These are phyloP conservation scores for Fraxinus cuspidata DNA, from an alignment of 257 asterid genomes.

Conservation along the genomic window DNA sequence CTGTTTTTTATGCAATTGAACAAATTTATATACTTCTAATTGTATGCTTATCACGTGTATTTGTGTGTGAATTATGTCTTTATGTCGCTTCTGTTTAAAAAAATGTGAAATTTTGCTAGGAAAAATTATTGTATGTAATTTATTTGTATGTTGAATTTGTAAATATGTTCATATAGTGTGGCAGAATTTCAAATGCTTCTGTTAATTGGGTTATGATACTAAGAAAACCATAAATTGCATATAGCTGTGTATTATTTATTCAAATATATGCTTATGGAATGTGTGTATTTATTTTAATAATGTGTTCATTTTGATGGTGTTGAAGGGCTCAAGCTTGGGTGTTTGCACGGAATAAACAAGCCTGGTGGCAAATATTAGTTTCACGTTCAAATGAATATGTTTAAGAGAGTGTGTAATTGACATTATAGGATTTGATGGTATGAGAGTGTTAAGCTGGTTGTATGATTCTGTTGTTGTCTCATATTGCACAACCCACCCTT, in stretches of 20 bases:
- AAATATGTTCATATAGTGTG: background rate
- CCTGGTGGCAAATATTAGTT: background rate
- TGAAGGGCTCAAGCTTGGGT: background rate
- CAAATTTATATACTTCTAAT: background rate
- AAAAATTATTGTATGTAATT: background rate
- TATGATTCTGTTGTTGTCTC: background rate
- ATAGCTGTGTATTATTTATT: background rate
- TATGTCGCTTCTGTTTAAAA: background rate
- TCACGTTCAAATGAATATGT: background rate
- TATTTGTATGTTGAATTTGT: conserved; percentile 9
- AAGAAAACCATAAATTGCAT: background rate
- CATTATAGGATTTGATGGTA: conserved; percentile 3
- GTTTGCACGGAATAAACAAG: background rate
- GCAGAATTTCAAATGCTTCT: background rate
- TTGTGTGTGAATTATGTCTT: background rate
- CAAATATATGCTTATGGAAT: background rate
- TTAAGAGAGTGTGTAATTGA: background rate
- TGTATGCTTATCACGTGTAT: background rate
- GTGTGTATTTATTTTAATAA: background rate
- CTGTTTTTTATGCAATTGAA: background rate
- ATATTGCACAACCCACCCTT: background rate
- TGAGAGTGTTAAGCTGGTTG: background rate
- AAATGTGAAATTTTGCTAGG: background rate
- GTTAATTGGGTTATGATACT: background rate
- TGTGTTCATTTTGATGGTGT: background rate